Conservation (phyloP, 2,329 filamentous ascomycete genomes). For the Aspergillus sp. region DNA sequence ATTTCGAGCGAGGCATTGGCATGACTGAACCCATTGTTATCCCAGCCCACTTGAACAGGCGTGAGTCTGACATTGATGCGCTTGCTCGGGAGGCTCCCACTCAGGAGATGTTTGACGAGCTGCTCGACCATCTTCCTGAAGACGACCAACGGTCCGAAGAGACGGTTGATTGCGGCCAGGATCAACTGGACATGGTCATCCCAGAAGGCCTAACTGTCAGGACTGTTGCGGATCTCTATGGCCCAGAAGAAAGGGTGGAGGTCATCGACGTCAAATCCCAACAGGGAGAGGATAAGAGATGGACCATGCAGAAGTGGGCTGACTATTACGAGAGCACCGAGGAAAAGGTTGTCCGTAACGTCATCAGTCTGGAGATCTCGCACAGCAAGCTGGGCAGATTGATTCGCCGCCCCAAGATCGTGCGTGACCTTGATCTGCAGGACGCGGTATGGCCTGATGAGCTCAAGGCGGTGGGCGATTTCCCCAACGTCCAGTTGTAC, state of each 20-base stretch:
- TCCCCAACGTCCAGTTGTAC: conserved; percentile 58
- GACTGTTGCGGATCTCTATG: conserved; percentile 54
- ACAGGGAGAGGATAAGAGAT: conserved; percentile 54
- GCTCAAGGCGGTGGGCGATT: conserved; percentile 46
- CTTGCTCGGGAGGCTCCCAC: conserved; percentile 26
- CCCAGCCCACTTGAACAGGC: conserved; percentile 51
- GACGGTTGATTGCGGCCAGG: conserved; percentile 52
- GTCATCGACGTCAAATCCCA: conserved; percentile 64
- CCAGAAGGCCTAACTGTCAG: conserved; percentile 55
- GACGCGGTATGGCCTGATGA: conserved; percentile 44
- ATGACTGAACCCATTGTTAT: conserved; percentile 60
- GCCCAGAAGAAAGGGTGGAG: conserved; percentile 52
- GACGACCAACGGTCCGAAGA: conserved; percentile 25
- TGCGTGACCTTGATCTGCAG: conserved; percentile 51
- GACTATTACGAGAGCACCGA: conserved; percentile 57
- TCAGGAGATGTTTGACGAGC: conserved; percentile 33
- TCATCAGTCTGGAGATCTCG: conserved; percentile 61
- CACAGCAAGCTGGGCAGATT: conserved; percentile 53
- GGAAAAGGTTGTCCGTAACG: conserved; percentile 55
- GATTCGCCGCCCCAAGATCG: conserved; percentile 54
- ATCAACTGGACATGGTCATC: conserved; percentile 59
- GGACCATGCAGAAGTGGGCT: conserved; percentile 58
- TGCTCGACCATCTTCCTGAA: conserved; percentile 23
- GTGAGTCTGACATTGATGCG: conserved; percentile 29
- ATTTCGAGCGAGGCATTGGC: conserved; percentile 53